These are phyloP conservation scores for Fusarium sp. DNA, from an alignment of 2,329 filamentous ascomycete species.

Conservation along the genomic window DNA sequence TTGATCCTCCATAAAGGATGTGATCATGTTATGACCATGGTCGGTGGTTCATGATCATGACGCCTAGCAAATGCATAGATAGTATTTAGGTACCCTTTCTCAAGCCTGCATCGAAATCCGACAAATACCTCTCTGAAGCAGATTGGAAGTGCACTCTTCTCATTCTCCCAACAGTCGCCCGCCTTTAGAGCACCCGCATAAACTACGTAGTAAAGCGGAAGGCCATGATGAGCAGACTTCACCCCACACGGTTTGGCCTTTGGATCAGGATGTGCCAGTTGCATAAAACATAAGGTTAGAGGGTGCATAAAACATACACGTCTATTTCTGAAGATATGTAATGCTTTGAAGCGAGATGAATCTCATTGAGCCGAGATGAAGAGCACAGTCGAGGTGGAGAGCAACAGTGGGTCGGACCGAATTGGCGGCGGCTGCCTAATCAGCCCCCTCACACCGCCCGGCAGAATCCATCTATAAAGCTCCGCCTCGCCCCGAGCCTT, in stretches of 20 bases:
- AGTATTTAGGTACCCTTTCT: not conserved
- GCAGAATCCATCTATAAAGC: slow-evolving; percentile 45
- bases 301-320: too few relatives aligned
- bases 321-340: too few relatives aligned
- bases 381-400: not conserved
- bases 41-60: not conserved
- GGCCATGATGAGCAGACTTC: too few relatives aligned
- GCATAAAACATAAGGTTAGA: not conserved
- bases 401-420: not conserved
- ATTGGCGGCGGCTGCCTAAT: not conserved
- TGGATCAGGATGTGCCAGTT: not conserved
- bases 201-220: too few relatives aligned
- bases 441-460: not conserved
- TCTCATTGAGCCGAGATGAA: not conserved
- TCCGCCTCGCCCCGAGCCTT: slow-evolving; percentile 1
- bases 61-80: not conserved
- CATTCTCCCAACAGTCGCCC: too few relatives aligned
- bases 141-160: too few relatives aligned
- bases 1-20: not conserved
- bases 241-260: not conserved
- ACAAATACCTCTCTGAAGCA: too few relatives aligned
- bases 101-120: not conserved
- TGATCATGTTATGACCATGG: not conserved
- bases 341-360: not conserved
- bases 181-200: too few relatives aligned